Conservation (phyloP, 306 rosid species). For the Acacia crassicarpa region DNA sequence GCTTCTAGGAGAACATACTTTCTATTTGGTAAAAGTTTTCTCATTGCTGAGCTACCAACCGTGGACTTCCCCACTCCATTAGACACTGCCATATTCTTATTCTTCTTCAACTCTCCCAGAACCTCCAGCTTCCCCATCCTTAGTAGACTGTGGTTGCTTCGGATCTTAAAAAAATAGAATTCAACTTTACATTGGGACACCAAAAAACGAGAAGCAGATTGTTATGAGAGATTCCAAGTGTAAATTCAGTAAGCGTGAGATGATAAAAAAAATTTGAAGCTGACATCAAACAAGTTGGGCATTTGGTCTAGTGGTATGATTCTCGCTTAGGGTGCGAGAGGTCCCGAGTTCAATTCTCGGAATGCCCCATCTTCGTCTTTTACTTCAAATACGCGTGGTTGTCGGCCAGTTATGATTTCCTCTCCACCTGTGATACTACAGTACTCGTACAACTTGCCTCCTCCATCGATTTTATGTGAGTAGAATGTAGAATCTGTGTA, state of each 20-base stretch:
- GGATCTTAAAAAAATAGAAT: background rate
- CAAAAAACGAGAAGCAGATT: too few species aligned
- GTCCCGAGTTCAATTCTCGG: conserved; percentile 63
- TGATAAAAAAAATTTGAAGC: too few species aligned
- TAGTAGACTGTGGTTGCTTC: background rate
- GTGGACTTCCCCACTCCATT: too few species aligned
- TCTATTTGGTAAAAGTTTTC: too few species aligned
- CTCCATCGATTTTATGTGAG: background rate
- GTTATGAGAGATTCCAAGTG: too few species aligned
- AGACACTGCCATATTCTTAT: too few species aligned
- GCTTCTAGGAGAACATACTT: too few species aligned
- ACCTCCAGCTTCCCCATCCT: too few species aligned
- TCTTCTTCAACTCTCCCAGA: too few species aligned
- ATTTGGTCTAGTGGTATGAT: conserved; percentile 60
- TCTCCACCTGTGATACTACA: background rate
- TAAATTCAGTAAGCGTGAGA: too few species aligned
- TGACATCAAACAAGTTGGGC: background rate
- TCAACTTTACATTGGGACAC: background rate
- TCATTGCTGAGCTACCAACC: too few species aligned
- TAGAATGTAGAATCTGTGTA: too few species aligned
- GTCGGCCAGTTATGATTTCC: background rate
- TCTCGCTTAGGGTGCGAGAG: conserved; percentile 61
- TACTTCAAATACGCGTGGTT: background rate
- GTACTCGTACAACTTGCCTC: background rate
- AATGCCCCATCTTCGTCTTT: conserved; percentile 31